These are phyloP conservation scores for sweet orange (Citrus sinensis) DNA, from an alignment of 345 rosid species.

Conservation along the genomic window DVS_A1.0 CM039162.1:10557501-10558000, in stretches of 20 bases:
- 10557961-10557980: neutral
- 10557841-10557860: neutral
- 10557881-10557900: neutral
- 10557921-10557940: neutral
- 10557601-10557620: neutral
- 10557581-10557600: neutral
- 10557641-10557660: neutral
- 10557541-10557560: neutral
- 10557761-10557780: slow-evolving; percentile 12
- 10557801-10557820: neutral
- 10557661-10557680: too few relatives aligned
- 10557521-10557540: too few relatives aligned
- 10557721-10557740: neutral
- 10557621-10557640: neutral
- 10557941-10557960: neutral
- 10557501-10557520: neutral
- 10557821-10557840: neutral
- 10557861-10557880: neutral
- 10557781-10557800: neutral
- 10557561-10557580: neutral
- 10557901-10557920: neutral
- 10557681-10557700: slow-evolving; percentile 7
- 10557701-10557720: slow-evolving; percentile 6
- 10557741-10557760: neutral
- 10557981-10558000: neutral